Conservation (phyloP, 805 yeast species). For the Wickerhamomyces sydowiorum region DNA sequence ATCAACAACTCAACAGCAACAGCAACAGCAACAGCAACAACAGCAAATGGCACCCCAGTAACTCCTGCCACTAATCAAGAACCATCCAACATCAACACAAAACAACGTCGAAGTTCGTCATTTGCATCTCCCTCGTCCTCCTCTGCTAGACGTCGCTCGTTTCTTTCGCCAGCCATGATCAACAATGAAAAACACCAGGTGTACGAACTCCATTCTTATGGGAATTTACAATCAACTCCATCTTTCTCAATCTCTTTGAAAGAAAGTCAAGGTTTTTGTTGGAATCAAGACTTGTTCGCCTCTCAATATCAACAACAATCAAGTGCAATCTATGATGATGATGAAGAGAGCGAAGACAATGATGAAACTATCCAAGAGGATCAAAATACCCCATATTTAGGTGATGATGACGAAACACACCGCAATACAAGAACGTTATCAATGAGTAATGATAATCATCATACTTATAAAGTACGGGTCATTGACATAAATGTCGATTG, state of each 20-base stretch:
- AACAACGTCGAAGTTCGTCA: constrained; percentile 5
- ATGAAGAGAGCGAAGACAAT: constrained; percentile 15
- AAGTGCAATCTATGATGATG: constrained; percentile 31
- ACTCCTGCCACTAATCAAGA: too few species aligned
- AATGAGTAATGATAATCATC: constrained; percentile 12
- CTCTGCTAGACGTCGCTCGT: constrained; percentile 50
- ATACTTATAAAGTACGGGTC: constrained; percentile 15
- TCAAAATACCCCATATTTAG: too few species aligned
- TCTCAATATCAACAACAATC: constrained; percentile 58
- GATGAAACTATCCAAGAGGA: too few species aligned
- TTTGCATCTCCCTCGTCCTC: constrained; percentile 33
- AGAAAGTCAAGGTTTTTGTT: constrained; percentile 68
- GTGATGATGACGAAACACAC: constrained; percentile 11
- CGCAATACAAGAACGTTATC: constrained; percentile 8
- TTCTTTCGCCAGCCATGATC: constrained; percentile 52
- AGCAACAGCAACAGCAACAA: not conserved
- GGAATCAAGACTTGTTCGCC: constrained; percentile 76
- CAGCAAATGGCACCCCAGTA: not conserved
- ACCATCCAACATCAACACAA: not conserved
- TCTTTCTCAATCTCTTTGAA: constrained; percentile 40
- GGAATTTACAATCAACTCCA: constrained; percentile 18
- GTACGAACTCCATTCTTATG: constrained; percentile 32
- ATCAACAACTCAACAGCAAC: not conserved
- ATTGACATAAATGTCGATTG: constrained; percentile 14
- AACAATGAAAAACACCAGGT: constrained; percentile 48